A percentile compares a stretch with the other conserved stretches of the same genome.
These are phyloP conservation scores for Mesembryanthemum crystallinum DNA, from an alignment of 148 eudicot species.

Conservation along the genomic window DNA sequence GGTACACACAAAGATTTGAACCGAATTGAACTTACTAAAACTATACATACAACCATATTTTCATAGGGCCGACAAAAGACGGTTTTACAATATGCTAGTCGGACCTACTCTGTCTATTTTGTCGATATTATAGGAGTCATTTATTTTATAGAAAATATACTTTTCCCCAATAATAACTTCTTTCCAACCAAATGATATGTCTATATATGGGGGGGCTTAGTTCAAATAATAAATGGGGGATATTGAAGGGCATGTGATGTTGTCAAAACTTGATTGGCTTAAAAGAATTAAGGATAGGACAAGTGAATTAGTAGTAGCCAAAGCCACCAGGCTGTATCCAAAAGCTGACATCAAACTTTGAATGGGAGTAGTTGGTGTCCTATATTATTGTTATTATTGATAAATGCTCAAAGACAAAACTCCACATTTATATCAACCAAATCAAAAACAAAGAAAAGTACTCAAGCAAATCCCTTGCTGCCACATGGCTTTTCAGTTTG, in stretches of 20 bases:
- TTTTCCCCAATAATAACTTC: too few species aligned
- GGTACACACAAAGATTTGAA: too few species aligned
- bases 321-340: constrained; percentile 4
- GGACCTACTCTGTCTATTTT: too few species aligned
- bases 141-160: too few species aligned
- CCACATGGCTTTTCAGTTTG: constrained; percentile 4
- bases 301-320: too few species aligned
- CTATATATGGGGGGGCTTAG: not conserved
- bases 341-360: constrained; percentile 19
- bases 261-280: constrained; percentile 20
- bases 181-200: not conserved
- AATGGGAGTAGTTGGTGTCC: too few species aligned
- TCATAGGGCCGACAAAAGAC: too few species aligned
- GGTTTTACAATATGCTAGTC: too few species aligned
- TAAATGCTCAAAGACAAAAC: not conserved
- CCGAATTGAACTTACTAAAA: too few species aligned
- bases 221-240: not conserved
- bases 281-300: constrained; percentile 3
- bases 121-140: too few species aligned
- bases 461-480: not conserved
- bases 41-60: too few species aligned
- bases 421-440: not conserved
- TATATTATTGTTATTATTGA: too few species aligned
- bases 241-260: not conserved
- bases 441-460: not conserved